Percentiles rank a stretch among this genome's conserved stretches.
These are phyloP conservation scores for Pleurotus cornucopiae DNA, from an alignment of 768 basidiomycete genomes.

Conservation along the genomic window DNA sequence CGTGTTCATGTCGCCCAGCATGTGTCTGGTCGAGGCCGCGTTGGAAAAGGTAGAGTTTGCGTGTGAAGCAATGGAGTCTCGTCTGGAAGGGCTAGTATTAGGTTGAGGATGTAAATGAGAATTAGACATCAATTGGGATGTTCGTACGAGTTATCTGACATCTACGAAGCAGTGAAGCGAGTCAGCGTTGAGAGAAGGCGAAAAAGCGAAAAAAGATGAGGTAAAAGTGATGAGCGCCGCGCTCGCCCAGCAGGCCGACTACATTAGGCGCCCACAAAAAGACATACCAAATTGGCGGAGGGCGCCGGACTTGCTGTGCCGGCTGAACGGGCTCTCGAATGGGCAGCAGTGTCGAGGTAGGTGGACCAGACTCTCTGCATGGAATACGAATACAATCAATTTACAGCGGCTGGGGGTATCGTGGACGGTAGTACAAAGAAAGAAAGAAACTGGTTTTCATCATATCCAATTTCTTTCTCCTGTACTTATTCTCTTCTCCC, in stretches of 20 bases:
- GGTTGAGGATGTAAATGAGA: background rate
- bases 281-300: slow-evolving; percentile 5
- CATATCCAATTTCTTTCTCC: background rate
- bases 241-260: background rate
- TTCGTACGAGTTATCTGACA: slow-evolving; percentile 8
- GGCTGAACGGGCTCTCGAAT: slow-evolving; percentile 12
- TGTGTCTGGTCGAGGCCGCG: slow-evolving; percentile 44
- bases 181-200: background rate
- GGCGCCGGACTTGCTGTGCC: slow-evolving; percentile 11
- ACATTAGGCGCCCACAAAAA: slow-evolving; percentile 1
- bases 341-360: slow-evolving; percentile 26
- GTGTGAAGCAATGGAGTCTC: slow-evolving; percentile 34
- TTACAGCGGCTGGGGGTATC: background rate
- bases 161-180: slow-evolving; percentile 2
- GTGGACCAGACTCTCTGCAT: slow-evolving; percentile 42
- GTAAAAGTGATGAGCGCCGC: background rate
- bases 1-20: slow-evolving; percentile 33
- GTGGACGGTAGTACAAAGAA: background rate
- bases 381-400: too few species aligned
- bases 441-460: slow-evolving; percentile 1
- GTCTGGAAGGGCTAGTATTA: slow-evolving; percentile 21
- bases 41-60: slow-evolving; percentile 40
- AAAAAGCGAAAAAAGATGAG: background rate
- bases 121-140: background rate
- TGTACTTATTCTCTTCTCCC: background rate